A percentile compares a stretch with the other conserved stretches of the same genome.
Conservation (phyloP, 495 filamentous ascomycete genomes). For the Venustampulla echinocandica region DNA sequence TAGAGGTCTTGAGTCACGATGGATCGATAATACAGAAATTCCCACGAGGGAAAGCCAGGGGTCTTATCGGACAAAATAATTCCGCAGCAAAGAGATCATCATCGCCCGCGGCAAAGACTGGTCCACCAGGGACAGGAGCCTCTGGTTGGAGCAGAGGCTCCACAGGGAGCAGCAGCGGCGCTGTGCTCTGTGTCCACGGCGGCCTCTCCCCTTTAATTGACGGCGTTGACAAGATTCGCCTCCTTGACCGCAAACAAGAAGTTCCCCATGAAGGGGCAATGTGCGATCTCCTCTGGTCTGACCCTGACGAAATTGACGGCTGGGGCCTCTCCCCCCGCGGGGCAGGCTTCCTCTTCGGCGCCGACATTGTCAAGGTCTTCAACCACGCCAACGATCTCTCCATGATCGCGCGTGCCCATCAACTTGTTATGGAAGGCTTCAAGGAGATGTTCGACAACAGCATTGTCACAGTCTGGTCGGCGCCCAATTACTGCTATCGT, state of each 20-base stretch:
- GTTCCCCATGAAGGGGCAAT: constrained; percentile 98
- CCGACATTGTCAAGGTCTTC: constrained; percentile 92
- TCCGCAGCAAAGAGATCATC: constrained; percentile 19
- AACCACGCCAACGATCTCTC: constrained; percentile 88
- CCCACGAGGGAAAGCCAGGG: constrained; percentile 34
- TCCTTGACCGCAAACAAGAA: constrained; percentile 95
- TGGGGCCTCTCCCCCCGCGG: constrained; percentile 94
- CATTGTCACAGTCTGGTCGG: constrained; percentile 96
- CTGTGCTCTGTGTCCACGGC: constrained; percentile 92
- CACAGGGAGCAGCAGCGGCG: constrained; percentile 58
- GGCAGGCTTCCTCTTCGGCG: constrained; percentile 92
- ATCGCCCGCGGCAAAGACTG: constrained; percentile 39
- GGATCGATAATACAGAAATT: constrained; percentile 71
- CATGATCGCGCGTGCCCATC: constrained; percentile 88
- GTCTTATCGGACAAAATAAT: constrained; percentile 20
- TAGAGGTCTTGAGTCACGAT: constrained; percentile 78
- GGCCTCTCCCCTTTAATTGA: constrained; percentile 88
- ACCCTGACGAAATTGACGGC: constrained; percentile 96
- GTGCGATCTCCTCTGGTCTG: constrained; percentile 97
- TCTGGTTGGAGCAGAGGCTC: constrained; percentile 57
- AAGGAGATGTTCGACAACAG: constrained; percentile 97
- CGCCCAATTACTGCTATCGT: constrained; percentile 97
- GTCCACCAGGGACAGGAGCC: constrained; percentile 72
- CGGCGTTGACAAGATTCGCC: constrained; percentile 88
- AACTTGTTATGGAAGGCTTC: constrained; percentile 98